phyloP scores from a whole-genome alignment of 2,329 filamentous ascomycete species.

The Fusarium piperis region DNA sequence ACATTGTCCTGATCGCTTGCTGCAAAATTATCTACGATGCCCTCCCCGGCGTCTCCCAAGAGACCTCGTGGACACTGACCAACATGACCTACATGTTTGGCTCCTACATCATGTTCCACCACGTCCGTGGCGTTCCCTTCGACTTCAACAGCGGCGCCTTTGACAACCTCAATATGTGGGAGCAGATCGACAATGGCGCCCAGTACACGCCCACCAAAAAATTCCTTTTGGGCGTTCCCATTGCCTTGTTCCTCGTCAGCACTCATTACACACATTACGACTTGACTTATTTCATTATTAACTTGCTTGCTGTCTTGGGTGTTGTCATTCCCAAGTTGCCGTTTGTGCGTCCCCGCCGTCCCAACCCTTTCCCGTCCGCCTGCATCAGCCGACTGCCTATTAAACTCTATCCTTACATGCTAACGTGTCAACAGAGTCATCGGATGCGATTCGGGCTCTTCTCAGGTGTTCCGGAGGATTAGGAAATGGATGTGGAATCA shows the following conservation, averaged over 20 bases:
- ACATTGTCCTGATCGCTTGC: conserved; percentile 88
- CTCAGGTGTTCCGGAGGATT: conserved; percentile 73
- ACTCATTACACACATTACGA: conserved; percentile 99
- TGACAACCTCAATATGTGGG: conserved; percentile 99
- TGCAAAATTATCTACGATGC: conserved; percentile 98
- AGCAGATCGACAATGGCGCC: conserved; percentile 98
- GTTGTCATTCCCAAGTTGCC: conserved; percentile 97
- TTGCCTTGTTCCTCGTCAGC: conserved; percentile 93
- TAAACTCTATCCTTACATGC: conserved; percentile 20
- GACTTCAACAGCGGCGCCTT: conserved; percentile 99
- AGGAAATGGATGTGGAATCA: conserved; percentile 10
- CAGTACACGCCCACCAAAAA: conserved; percentile 99
- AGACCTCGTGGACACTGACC: conserved; percentile 98
- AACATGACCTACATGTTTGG: conserved; percentile 99
- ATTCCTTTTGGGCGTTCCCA: conserved; percentile 93
- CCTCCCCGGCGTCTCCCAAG: conserved; percentile 94
- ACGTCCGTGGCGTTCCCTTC: conserved; percentile 96
- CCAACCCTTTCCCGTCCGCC: not conserved
- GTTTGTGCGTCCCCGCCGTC: conserved; percentile 71
- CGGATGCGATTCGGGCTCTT: conserved; percentile 81
- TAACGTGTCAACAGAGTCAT: conserved; percentile 68
- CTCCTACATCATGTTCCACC: conserved; percentile 99
- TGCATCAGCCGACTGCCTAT: not conserved
- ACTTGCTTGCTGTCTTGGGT: conserved; percentile 89
- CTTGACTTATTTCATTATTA: conserved; percentile 95